Percentiles rank a stretch among this genome's conserved stretches.
These are phyloP conservation scores for Bauhinia variegata DNA, from an alignment of 306 rosid genomes.

Conservation along the genomic window DNA sequence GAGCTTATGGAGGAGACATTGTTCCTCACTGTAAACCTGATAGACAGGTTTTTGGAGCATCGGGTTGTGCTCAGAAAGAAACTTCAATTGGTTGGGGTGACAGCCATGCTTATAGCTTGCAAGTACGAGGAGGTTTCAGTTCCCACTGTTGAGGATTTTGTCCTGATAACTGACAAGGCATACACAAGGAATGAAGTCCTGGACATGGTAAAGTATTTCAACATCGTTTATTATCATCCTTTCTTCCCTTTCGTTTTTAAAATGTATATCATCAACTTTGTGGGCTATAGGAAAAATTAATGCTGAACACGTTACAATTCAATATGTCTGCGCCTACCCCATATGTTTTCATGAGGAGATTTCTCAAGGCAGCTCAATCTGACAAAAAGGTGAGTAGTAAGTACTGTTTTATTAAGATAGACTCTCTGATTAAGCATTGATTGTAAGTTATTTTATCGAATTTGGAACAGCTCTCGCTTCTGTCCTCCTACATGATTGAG, in stretches of 20 bases:
- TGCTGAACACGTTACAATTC: conserved; percentile 52
- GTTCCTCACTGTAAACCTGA: conserved; percentile 50
- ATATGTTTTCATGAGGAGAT: conserved; percentile 50
- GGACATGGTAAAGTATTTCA: conserved; percentile 34
- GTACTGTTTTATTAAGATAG: not conserved
- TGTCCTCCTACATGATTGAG: conserved; percentile 80
- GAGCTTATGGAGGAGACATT: conserved; percentile 48
- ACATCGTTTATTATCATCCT: not conserved
- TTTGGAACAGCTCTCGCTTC: conserved; percentile 65
- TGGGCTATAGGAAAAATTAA: conserved; percentile 43
- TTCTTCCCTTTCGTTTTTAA: conserved; percentile 14
- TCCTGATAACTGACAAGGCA: conserved; percentile 50
- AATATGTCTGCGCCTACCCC: conserved; percentile 51
- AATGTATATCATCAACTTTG: conserved; percentile 20
- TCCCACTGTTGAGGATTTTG: conserved; percentile 52
- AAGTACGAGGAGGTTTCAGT: conserved; percentile 53
- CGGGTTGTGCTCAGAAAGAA: conserved; percentile 42
- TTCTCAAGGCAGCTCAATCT: conserved; percentile 46
- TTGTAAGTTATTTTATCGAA: conserved; percentile 5
- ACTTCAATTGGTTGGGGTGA: conserved; percentile 54
- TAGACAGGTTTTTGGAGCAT: conserved; percentile 52
- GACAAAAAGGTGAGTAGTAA: conserved; percentile 44
- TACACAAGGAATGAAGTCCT: conserved; percentile 47
- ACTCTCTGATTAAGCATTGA: not conserved
- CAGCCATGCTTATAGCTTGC: conserved; percentile 55